These are phyloP conservation scores for Aspergillus conjunctus DNA, from an alignment of 495 filamentous ascomycete genomes.

Conservation along the genomic window DNA sequence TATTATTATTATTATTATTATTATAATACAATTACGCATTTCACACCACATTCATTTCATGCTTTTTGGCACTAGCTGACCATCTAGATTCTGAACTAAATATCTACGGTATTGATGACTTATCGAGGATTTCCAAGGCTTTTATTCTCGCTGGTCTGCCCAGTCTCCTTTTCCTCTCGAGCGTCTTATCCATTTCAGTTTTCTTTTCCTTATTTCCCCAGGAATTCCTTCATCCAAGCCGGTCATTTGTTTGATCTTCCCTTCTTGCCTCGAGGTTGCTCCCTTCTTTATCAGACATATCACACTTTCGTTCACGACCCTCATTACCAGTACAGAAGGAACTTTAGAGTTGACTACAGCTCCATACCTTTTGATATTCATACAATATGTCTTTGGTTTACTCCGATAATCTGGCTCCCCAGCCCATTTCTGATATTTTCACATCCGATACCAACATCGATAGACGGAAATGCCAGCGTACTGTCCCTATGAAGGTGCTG, in stretches of 20 bases:
- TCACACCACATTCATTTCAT: constrained; percentile 10
- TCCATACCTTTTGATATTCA: constrained; percentile 11
- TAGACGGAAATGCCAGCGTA: constrained; percentile 61
- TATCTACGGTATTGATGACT: constrained; percentile 18
- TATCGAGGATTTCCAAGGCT: constrained; percentile 17
- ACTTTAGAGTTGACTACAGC: constrained; percentile 15
- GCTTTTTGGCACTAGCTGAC: constrained; percentile 9
- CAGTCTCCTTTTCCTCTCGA: constrained; percentile 22
- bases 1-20: constrained; percentile 11
- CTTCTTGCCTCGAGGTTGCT: constrained; percentile 17
- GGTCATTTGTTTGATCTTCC: constrained; percentile 12
- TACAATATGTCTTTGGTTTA: constrained; percentile 46
- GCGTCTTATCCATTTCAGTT: constrained; percentile 6
- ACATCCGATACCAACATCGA: constrained; percentile 63
- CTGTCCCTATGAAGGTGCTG: constrained; percentile 67
- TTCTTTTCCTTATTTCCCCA: constrained; percentile 19
- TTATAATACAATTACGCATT: constrained; percentile 11
- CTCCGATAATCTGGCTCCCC: constrained; percentile 48
- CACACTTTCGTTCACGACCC: constrained; percentile 9
- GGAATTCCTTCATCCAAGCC: constrained; percentile 15
- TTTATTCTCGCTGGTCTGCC: constrained; percentile 20
- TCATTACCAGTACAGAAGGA: constrained; percentile 15
- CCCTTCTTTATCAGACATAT: constrained; percentile 32
- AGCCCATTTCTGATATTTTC: constrained; percentile 50
- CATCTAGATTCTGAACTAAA: background rate